A percentile compares a stretch with the other conserved stretches of the same genome.
Conservation (phyloP, 2,329 filamentous ascomycete genomes). For the Orbilia ellipsospora region DNA sequence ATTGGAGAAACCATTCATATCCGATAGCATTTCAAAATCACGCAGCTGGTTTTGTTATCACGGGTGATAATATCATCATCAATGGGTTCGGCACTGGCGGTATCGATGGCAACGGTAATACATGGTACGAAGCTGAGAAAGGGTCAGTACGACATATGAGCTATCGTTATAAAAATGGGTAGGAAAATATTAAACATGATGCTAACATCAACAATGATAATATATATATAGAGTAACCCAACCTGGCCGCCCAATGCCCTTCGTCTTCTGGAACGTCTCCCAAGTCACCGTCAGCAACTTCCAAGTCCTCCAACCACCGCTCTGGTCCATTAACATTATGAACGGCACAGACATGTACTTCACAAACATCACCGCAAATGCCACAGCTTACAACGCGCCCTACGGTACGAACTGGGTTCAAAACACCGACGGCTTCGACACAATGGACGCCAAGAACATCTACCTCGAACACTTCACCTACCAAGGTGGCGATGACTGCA, state of each 20-base stretch:
- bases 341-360: slow-evolving; percentile 69
- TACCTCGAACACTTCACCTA: slow-evolving; percentile 67
- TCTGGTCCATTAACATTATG: slow-evolving; percentile 71
- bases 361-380: slow-evolving; percentile 67
- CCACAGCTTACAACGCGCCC: slow-evolving; percentile 66
- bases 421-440: slow-evolving; percentile 71
- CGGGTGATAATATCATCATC: slow-evolving; percentile 67
- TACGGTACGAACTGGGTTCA: slow-evolving; percentile 69
- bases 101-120: slow-evolving; percentile 68
- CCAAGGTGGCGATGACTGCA: slow-evolving; percentile 72
- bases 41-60: slow-evolving; percentile 67
- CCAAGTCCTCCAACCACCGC: slow-evolving; percentile 66
- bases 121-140: slow-evolving; percentile 68
- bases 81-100: slow-evolving; percentile 68
- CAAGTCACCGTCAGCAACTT: slow-evolving; percentile 69
- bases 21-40: slow-evolving; percentile 70
- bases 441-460: slow-evolving; percentile 68
- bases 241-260: slow-evolving; percentile 69
- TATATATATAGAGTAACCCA: slow-evolving; percentile 61
- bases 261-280: slow-evolving; percentile 70
- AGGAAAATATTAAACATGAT: not conserved
- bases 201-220: not conserved
- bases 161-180: not conserved
- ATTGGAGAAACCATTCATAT: slow-evolving; percentile 69
- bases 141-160: slow-evolving; percentile 55